Base-by-base conservation (phyloP, 2,329 filamentous ascomycete species). In the Lachnellula subtilissima region DNA sequence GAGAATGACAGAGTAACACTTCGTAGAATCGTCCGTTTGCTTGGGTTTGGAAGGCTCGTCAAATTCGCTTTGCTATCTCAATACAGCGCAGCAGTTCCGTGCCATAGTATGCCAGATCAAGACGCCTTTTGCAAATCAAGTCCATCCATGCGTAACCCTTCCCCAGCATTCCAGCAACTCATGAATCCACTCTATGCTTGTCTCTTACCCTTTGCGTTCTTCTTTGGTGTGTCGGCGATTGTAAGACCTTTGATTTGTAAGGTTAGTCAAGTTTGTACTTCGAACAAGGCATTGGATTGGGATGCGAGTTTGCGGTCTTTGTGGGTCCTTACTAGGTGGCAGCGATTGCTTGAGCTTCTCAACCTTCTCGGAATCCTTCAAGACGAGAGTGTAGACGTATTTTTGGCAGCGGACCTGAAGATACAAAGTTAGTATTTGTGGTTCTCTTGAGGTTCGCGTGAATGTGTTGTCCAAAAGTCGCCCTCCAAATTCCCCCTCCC, bases 341-440 rank as follows among this genome's bases (percentile, higher is more conserved):
- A 99, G 84, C 76, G 86, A 91, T 86, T 97, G 93, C 91, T 97
- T 97, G 70, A 99, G 87, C 89, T 99, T 99, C 83, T 97, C 94
- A 78, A 93, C 95, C 90, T 97, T 97, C 76, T 97, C 94, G 74
- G 86, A 85, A 81, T 99, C 94, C 87, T 96, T 97, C 73, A 99
- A 87, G 76, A 96, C 89, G 71, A 99, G 87, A 70, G 94, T 97
- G 89, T 99, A 99, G 70, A 99, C 84, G 84, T 94, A 87, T 74
- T 87, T 86, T 76, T 90, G 84, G 88, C 94, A 97, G 78, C 94
- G 91, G 85, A 99, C 93, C 42, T 45, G 42, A 2, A 23, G 42
- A 23, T 19, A 39, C 5, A 23, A 45, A 19, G 42, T 45, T 4
- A 45, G 42, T 17, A 22, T 45, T 45, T 17, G 11, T 23, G 17